These are phyloP conservation scores for Ceriops tagal DNA, from an alignment of 345 rosid species.

Conservation along the genomic window DNA sequence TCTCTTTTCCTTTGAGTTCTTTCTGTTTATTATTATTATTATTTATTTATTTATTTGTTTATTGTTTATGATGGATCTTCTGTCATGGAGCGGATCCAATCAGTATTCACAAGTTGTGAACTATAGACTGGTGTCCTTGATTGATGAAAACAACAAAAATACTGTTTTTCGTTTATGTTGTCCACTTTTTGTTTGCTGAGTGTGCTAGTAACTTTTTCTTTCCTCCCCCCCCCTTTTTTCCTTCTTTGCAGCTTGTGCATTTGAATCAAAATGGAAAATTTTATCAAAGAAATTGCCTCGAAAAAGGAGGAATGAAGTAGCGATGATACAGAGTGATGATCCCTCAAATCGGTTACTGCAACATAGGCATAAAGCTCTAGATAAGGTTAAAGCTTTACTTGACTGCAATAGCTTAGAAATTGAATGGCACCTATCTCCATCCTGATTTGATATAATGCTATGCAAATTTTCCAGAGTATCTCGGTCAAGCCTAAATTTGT, in stretches of 20 bases:
- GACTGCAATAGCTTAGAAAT: conserved; percentile 42
- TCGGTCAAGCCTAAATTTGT: no score
- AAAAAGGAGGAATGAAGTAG: conserved; percentile 20
- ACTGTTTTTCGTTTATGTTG: no score
- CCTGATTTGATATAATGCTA: conserved; percentile 3
- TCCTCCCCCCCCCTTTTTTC: neutral
- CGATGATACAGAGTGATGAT: conserved; percentile 21
- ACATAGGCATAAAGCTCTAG: conserved; percentile 44
- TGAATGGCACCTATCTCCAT: conserved; percentile 40
- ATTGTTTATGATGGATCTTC: no score
- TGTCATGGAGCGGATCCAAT: no score
- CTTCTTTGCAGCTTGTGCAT: conserved; percentile 33
- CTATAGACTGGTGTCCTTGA: no score
- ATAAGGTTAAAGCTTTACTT: conserved; percentile 30
- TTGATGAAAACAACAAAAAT: no score
- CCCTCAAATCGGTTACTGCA: conserved; percentile 33
- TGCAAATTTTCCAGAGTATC: no score
- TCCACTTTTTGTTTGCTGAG: neutral
- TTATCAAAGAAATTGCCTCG: conserved; percentile 45
- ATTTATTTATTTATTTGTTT: no score
- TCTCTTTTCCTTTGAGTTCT: neutral
- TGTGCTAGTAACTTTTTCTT: neutral
- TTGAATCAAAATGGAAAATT: conserved; percentile 56
- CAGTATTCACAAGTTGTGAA: no score
- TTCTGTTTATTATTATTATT: neutral